Evolutionary conservation across 2,329 filamentous ascomycete genomes (phyloP), one percentile per base, ranked within the genome.

Genomic region (Penicillium nordicum): DNA sequence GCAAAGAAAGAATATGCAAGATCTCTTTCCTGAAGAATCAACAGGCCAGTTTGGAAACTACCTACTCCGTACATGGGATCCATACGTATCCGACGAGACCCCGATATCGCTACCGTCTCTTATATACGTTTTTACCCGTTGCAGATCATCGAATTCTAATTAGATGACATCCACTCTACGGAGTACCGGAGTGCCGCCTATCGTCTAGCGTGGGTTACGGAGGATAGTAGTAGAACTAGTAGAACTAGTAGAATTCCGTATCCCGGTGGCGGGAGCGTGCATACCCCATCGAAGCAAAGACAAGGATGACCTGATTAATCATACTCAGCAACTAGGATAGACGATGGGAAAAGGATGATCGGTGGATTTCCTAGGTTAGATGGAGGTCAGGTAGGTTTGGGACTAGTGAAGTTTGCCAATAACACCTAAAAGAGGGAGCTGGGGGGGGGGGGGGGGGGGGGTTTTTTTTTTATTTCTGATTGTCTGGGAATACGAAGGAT

Each of bases 341-440:
- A 34, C 14, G 18, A 38, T 25, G 41, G 42, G 6, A 18, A 43
- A 10, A 5, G 16, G 11, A 18, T 23, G 37, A 50, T 50, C 47
- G 40, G 40, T 32, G 40, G 23, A 29, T 37, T 43, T 12, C 30
- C 30, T 12, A 32, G 11, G 11, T 32, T 16, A 11, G 8, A 42
- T 18, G 18, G 42, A 21, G 38, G 44, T 45, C 18, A 38, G 23
- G 16, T 27, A 56, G 16, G 29, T 46, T 54, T 43, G 21, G 23
- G 21, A 8, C 41, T 50, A 44, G 51, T 44, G 44, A 45, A 37
- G 14, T 36, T 49, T 27, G 30, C 30, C 16, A 41, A 51, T 42
- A 34, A 52, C 49, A 52, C 49, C 50, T 59, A 36, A 49, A 32
- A 27, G 10, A 49, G 34, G 38, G 10, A 34, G 30, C 21, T 32